Evolutionary conservation across 257 asterid species (phyloP).

Genomic region (Anisodus acutangulus): DNA sequence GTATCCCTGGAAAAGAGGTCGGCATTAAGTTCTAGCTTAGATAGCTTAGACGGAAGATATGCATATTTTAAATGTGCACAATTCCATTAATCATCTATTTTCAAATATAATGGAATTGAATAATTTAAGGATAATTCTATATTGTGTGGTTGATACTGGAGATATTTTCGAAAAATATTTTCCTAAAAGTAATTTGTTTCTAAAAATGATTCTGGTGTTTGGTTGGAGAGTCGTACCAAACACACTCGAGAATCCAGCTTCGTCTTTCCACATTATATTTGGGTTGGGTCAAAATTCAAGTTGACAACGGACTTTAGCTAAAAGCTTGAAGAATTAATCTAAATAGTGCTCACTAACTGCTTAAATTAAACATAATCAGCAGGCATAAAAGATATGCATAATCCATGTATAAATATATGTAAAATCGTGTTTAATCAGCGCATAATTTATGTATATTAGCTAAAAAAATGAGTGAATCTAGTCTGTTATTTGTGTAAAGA

Average conservation of each 20-base stretch:
- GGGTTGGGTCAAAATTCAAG: background rate
- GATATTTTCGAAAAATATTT: too few relatives aligned
- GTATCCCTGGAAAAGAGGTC: too few relatives aligned
- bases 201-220: background rate
- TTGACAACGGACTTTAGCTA: background rate
- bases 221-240: background rate
- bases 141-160: too few relatives aligned
- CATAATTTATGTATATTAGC: too few relatives aligned
- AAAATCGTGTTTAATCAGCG: too few relatives aligned
- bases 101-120: background rate
- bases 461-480: background rate
- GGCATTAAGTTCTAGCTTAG: too few relatives aligned
- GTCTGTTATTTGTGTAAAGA: background rate
- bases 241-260: too few relatives aligned
- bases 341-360: background rate
- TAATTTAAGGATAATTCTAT: background rate
- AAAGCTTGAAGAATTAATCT: background rate
- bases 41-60: background rate
- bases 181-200: background rate
- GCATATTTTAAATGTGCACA: background rate
- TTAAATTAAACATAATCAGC: background rate
- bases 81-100: background rate
- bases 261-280: too few relatives aligned
- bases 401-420: too few relatives aligned
- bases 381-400: background rate